Percentiles rank a stretch among this genome's conserved stretches.
phyloP scores from a whole-genome alignment of 2,329 filamentous ascomycete species.

The Pleoardoris graminearum region DNA sequence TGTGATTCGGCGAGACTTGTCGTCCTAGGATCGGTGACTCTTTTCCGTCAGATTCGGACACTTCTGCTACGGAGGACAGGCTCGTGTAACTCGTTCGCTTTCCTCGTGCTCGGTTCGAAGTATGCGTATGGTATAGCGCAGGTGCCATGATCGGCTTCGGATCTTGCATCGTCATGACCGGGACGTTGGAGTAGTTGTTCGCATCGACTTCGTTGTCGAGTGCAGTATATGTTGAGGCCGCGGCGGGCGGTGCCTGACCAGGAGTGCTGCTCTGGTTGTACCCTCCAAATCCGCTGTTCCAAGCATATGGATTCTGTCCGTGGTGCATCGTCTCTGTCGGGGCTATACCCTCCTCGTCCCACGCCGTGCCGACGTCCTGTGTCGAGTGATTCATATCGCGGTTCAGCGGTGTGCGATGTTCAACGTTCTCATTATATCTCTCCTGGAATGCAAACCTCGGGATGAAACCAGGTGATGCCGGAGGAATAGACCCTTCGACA shows the following conservation, averaged over 20 bases:
- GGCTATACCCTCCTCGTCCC: slow-evolving; percentile 39
- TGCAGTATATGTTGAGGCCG: background rate
- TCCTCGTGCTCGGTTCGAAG: slow-evolving; percentile 38
- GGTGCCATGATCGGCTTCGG: slow-evolving; percentile 29
- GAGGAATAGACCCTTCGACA: slow-evolving; percentile 31
- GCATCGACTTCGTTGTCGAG: background rate
- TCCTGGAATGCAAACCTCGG: slow-evolving; percentile 42
- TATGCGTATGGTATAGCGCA: slow-evolving; percentile 37
- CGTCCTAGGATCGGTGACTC: slow-evolving; percentile 30
- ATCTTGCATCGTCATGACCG: slow-evolving; percentile 20
- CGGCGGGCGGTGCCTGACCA: slow-evolving; percentile 6
- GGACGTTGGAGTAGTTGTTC: slow-evolving; percentile 11
- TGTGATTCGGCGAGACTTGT: slow-evolving; percentile 5
- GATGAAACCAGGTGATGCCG: slow-evolving; percentile 43
- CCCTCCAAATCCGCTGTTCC: background rate
- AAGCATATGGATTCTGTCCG: slow-evolving; percentile 10
- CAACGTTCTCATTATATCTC: slow-evolving; percentile 22
- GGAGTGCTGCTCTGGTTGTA: background rate
- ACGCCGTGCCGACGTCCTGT: slow-evolving; percentile 21
- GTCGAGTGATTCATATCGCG: slow-evolving; percentile 10
- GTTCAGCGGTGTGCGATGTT: slow-evolving; percentile 30
- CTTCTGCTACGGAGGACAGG: slow-evolving; percentile 39
- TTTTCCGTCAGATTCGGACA: slow-evolving; percentile 35
- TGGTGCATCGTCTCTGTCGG: slow-evolving; percentile 10
- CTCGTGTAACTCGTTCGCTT: slow-evolving; percentile 37